Evolutionary conservation across 2,329 filamentous ascomycete species (phyloP), one percentile per base, ranked within the genome.

Genomic region (Rutstroemia sp.): DNA sequence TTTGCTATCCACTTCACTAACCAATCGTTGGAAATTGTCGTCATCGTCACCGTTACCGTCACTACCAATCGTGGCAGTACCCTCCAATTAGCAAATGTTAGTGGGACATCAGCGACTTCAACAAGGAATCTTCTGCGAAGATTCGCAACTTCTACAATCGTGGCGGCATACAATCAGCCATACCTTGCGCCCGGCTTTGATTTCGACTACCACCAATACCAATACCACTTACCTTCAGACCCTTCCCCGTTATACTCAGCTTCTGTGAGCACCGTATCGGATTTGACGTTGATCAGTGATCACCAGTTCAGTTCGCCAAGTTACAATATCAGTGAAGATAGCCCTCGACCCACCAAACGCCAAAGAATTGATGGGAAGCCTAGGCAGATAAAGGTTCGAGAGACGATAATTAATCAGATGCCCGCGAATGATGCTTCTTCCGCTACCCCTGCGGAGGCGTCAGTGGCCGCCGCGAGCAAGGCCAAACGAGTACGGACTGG

Each of bases 401-500:
- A 34, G n/a, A 64, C 60, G 49, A 57, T 41, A 34, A 57, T 54
- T 23, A 58, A 52, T 55, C 63, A 61, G 58, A 70, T 69, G 67
- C 59, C 65, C 25, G 63, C 60, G 30, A 59, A 58, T 50, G 64
- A 63, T 42, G 58, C 17, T 19, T 52, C 51, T 49, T 47, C 48
- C 39, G 57, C 60, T 23, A 58, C 54, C 48, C 51, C 57, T 45
- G 61, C 58, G 37, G 64, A 61, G 12, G 49, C 56, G 19, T n/a
- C 57, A 19, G 51, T 46, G 8, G 54, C 57, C 12, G 61, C 58
- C 48, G 60, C 61, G 27, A 68, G 52, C 54, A 92, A 92, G 70
- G 84, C 89, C n/a, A 92, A 87, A 73, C 80, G 92, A 61, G 90
- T 95, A 17, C 84, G 92, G 48, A 96, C 92, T 3, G 92, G 92